Evolutionary conservation across 2,329 filamentous ascomycete species (phyloP), one percentile per base, ranked within the genome.

Genomic region (Catunica adiposa): DNA sequence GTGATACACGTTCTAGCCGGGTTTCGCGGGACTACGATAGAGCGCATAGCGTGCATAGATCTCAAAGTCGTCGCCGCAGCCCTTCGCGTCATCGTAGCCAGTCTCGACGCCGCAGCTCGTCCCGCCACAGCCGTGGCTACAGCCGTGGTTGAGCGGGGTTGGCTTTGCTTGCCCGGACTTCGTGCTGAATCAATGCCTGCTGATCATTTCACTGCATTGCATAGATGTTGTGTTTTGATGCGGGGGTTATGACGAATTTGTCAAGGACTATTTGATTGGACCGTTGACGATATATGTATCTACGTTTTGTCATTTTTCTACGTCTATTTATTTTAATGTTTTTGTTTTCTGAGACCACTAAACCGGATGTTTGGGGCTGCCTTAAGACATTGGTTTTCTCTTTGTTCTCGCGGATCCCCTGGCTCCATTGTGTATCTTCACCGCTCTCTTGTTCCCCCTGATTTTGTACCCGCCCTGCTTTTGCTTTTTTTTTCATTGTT

Each of bases 1-100:
- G 56, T n/a, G 40, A 52, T 17, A 66, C 66, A 26, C 62, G 65
- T 54, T 63, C 64, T 38, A 67, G 64, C 55, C 63, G 67, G 23
- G 50, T 15, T 40, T 52, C 50, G 15, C 29, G 50, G 9, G 50
- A 52, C 50, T 52, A 52, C 25, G n/a, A 8, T 8, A 62, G 63
- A 29, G 15, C 50, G 51, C 55, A 47, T 51, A 58, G 56, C 48
- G 46, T 53, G 48, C 50, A 52, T 38, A 23, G 55, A 44, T 29
- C 55, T 40, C 52, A 54, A 38, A 38, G 57, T 47, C 56, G 54
- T 34, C 46, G 22, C 23, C 47, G 47, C 14, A 56, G 54, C 47
- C 31, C 31, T n/a, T 40, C 50, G 31, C 17, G 17, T 38, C 50
- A 37, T 23, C 50, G 50, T 4, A 38, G 29, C n/a, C 20, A 37